Evolutionary conservation across 306 rosid genomes (phyloP), one percentile per base, ranked within the genome.

Genomic region (Canavalia gladiata): DNA sequence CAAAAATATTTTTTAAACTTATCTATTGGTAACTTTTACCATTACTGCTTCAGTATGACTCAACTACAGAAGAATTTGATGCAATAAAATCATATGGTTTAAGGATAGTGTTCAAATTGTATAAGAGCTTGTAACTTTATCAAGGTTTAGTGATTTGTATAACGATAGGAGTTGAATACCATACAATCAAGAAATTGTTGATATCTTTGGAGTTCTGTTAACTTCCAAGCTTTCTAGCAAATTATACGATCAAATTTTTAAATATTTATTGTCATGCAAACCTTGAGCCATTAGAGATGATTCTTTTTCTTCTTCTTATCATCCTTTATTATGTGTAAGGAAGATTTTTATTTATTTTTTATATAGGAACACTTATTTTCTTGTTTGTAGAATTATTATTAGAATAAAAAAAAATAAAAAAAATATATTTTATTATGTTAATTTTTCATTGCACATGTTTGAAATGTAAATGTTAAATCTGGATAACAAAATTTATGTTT

Each of bases 271-370:
- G 69, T 90, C 97, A 91, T 70, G 71, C 94, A 33, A 95, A 93
- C 87, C 90, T 95, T 85, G 99, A 95, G 91, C 84, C 98, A 77
- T 98, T 98, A 37, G 99, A 95, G 99, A 98, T 95, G 83, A 65
- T 47, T 43, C 77, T 62, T 62, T 9, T 18, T 18, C 25, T 18
- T 18, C 25, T 28, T 47, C 71, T n/a, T 7, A n/a, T 58, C 13
- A 37, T 71, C 11, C 54, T 41, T 25, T 2, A 7, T 8, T 51
- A 58, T 42, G 50, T 28, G 59, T 52, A 56, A 34, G 60, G 63
- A 35, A 79, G 1, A 79, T 52, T 50, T 18, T 18, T 18, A 18
- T 18, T 18, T 18, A 18, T 18, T 55, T 63, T 33, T 11, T 63
- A 28, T n/a, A 35, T 33, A 30, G 13, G 43, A 75, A 10, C 35